Percentiles rank a stretch among this genome's conserved stretches.
These are phyloP conservation scores for Rhynchospora tenuis DNA, from an alignment of 176 grass and related monocot genomes.

Conservation along the genomic window DNA sequence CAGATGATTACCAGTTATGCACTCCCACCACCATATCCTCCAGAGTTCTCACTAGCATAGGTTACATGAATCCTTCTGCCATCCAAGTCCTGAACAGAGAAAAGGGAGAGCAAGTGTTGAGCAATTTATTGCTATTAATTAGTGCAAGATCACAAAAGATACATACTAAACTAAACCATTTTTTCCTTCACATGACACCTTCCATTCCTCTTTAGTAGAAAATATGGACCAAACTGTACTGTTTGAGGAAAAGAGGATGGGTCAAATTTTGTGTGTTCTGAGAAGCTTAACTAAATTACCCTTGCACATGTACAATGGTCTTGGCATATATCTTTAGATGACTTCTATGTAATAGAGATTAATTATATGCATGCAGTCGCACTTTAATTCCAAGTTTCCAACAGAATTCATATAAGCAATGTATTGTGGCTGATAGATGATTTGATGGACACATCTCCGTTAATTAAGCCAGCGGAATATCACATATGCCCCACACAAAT, in stretches of 20 bases:
- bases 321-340: background rate
- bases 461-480: background rate
- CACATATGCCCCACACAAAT: background rate
- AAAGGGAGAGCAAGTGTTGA: background rate
- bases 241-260: too few species aligned
- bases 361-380: background rate
- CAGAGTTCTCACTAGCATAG: slow-evolving; percentile 55
- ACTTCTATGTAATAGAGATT: background rate
- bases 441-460: background rate
- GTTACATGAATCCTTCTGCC: slow-evolving; percentile 68
- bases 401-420: background rate
- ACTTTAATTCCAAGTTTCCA: background rate
- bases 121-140: background rate
- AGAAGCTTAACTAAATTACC: background rate
- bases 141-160: background rate
- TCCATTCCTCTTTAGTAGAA: too few species aligned
- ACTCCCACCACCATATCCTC: slow-evolving; percentile 12
- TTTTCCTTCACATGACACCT: background rate
- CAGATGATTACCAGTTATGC: background rate
- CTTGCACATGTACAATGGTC: background rate
- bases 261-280: background rate
- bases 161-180: background rate
- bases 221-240: too few species aligned
- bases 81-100: slow-evolving; percentile 43
- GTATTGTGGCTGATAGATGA: background rate